Percentiles rank a stretch among this genome's conserved stretches.
These are phyloP conservation scores for Chenopodium quinoa DNA, from an alignment of 148 eudicot species.

Conservation along the genomic window DNA sequence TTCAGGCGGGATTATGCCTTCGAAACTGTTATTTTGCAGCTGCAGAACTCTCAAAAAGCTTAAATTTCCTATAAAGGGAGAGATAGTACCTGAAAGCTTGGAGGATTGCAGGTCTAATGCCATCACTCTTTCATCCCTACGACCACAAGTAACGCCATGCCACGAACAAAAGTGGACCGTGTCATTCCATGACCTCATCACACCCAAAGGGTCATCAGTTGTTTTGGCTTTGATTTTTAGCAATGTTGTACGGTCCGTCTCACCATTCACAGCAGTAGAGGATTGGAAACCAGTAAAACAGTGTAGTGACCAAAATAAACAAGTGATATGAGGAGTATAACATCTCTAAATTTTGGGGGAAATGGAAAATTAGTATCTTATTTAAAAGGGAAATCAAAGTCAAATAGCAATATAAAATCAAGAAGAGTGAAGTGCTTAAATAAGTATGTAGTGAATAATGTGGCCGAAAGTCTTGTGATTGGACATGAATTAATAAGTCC, in stretches of 20 bases:
- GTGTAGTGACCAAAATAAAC: too few species aligned
- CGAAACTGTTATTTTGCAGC: constrained; percentile 22
- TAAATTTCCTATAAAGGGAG: constrained; percentile 23
- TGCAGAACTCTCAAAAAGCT: constrained; percentile 2
- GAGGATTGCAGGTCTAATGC: neutral
- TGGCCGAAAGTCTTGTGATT: neutral
- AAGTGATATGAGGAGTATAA: neutral
- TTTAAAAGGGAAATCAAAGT: neutral
- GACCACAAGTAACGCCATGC: too few species aligned
- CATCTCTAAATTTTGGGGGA: neutral
- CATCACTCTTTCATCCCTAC: neutral
- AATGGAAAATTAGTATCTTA: neutral
- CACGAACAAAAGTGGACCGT: too few species aligned
- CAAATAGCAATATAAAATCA: neutral
- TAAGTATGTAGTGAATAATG: neutral
- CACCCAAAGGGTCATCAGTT: too few species aligned
- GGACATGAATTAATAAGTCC: too few species aligned
- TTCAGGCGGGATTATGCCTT: constrained; percentile 22
- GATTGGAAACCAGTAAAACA: too few species aligned
- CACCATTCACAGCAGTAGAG: too few species aligned
- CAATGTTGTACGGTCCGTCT: too few species aligned
- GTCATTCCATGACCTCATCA: too few species aligned
- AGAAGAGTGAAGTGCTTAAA: neutral
- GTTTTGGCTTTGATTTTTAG: too few species aligned
- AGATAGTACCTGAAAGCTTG: constrained; percentile 18